A percentile compares a stretch with the other conserved stretches of the same genome.
Conservation (phyloP, 148 eudicot species). For the Spergularia marina region DNA sequence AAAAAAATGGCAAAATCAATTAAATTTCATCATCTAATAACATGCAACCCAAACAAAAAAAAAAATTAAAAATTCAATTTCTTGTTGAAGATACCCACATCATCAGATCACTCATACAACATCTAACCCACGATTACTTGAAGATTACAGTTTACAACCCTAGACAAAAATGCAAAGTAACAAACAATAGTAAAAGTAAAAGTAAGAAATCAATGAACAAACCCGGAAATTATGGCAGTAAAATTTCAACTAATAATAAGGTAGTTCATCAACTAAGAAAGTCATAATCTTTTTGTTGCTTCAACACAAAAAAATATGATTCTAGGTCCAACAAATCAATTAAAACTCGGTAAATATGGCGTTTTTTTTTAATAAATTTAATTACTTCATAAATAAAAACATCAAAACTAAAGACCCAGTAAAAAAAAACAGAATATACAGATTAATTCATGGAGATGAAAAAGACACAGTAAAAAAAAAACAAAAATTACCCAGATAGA, state of each 20-base stretch:
- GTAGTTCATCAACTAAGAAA: slow-evolving; percentile 5
- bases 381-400: background rate
- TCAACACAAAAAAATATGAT: background rate
- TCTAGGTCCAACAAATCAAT: background rate
- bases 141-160: too few species aligned
- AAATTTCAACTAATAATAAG: background rate
- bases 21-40: background rate
- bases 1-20: background rate
- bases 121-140: too few species aligned
- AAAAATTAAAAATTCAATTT: background rate
- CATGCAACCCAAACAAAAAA: background rate
- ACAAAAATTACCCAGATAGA: background rate
- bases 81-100: background rate
- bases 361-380: too few species aligned
- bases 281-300: background rate
- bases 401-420: background rate
- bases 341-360: background rate
- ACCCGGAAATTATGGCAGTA: too few species aligned
- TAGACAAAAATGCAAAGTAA: too few species aligned
- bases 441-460: background rate
- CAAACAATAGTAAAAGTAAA: background rate
- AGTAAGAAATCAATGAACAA: background rate
- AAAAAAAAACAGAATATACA: background rate
- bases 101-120: background rate
- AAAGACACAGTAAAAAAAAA: background rate